A percentile compares a stretch with the other conserved stretches of the same genome.
phyloP scores from a whole-genome alignment of 2,329 filamentous ascomycete genomes.

The Malbranchea cinnamomea region DNA sequence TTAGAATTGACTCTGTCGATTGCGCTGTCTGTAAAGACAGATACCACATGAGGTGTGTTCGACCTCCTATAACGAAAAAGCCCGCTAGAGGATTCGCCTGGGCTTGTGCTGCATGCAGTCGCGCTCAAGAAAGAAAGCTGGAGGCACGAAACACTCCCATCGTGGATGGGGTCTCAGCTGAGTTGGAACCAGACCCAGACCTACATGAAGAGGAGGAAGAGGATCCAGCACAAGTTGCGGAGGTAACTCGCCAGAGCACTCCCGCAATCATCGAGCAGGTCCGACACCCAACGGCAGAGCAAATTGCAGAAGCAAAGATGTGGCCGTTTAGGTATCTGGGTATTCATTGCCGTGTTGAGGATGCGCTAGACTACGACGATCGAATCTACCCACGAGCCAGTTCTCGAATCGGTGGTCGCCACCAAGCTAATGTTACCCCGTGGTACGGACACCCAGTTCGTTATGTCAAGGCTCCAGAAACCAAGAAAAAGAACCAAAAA shows the following conservation, averaged over 20 bases:
- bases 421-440: slow-evolving; percentile 70
- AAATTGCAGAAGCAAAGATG: slow-evolving; percentile 80
- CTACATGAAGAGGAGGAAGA: slow-evolving; percentile 67
- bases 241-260: slow-evolving; percentile 22
- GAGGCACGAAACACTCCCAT: slow-evolving; percentile 80
- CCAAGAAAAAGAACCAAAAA: slow-evolving; percentile 61
- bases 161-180: slow-evolving; percentile 38
- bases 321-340: slow-evolving; percentile 96
- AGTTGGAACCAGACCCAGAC: slow-evolving; percentile 49
- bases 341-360: slow-evolving; percentile 87
- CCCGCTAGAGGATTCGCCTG: slow-evolving; percentile 94
- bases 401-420: slow-evolving; percentile 76
- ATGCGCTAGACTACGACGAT: slow-evolving; percentile 92
- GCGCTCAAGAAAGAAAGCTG: slow-evolving; percentile 83
- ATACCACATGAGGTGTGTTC: slow-evolving; percentile 97
- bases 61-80: slow-evolving; percentile 83
- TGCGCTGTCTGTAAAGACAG: slow-evolving; percentile 90
- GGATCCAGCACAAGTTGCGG: slow-evolving; percentile 43
- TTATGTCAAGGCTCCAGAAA: slow-evolving; percentile 74
- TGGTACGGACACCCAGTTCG: slow-evolving; percentile 85
- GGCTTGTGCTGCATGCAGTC: slow-evolving; percentile 91
- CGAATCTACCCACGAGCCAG: slow-evolving; percentile 92
- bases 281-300: slow-evolving; percentile 57
- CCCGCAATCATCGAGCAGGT: slow-evolving; percentile 38
- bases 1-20: slow-evolving; percentile 83